Evolutionary conservation across 2,329 filamentous ascomycete species (phyloP), one percentile per base, ranked within the genome.

Genomic region (Hypoxylon sp.): DNA sequence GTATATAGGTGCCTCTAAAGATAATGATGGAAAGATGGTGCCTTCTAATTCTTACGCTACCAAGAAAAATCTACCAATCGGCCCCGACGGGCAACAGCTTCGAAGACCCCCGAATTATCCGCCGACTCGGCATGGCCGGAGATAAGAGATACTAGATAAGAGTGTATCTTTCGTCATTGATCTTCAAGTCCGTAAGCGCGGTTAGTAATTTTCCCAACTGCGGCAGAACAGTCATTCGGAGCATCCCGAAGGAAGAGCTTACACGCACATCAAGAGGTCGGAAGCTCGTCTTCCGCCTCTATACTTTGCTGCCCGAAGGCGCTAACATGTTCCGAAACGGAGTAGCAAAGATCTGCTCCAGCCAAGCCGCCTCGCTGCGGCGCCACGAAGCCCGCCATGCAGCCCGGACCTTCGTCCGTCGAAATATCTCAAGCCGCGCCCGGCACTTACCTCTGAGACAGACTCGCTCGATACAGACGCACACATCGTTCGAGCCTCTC

Each of bases 401-500:
- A 16, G 49, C 46, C 30, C 54, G 33, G 45, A 42, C 12, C 40
- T 24, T 62, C 42, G 32, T n/a, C 51, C 54, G 46, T 16, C 45
- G n/a, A n/a, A n/a, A n/a, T n/a, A n/a, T 48, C 26, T 28, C 45
- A 26, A 58, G 33, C 42, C 57, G 54, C 18, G 8, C 28, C 14
- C 52, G 30, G 7, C 36, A 14, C n/a, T n/a, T 46, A 18, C 26
- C 22, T 16, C 33, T 55, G 14, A 28, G 11, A 11, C 65, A 64
- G 14, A 8, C 11, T 16, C 70, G 70, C 42, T 61, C 75, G 54
- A 44, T 70, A 44, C 78, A 73, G 49, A 68, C 72, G 14, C 58
- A 67, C 42, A 76, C 78, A 33, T 81, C 82, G 64, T 92, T 89
- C 75, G 83, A 89, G 68, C 87, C 89, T 12, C 86, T 93, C 71